Percentiles rank a stretch among this genome's conserved stretches.
Evolutionary conservation across 345 rosid species (phyloP).

Genomic region (Aurinia saxatilis): DNA sequence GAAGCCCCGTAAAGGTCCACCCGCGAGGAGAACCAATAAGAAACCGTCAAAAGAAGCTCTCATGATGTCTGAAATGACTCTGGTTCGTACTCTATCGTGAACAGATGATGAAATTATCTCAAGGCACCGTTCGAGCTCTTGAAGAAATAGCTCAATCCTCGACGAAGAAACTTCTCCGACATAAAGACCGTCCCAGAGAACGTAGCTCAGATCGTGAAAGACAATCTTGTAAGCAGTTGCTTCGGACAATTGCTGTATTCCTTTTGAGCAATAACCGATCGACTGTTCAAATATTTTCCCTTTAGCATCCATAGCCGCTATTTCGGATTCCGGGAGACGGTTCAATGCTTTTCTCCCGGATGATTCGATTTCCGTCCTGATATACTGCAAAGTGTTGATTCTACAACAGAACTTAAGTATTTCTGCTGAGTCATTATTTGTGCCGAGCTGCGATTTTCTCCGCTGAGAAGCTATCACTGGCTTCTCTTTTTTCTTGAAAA

Average conservation of each 20-base stretch:
- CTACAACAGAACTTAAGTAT: slow-evolving; percentile 74
- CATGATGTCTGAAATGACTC: slow-evolving; percentile 77
- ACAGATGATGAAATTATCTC: slow-evolving; percentile 60
- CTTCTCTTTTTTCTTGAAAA: slow-evolving; percentile 71
- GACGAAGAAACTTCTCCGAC: slow-evolving; percentile 69
- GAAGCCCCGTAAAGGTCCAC: slow-evolving; percentile 85
- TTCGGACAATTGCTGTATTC: slow-evolving; percentile 71
- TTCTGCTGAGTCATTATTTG: slow-evolving; percentile 40
- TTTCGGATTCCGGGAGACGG: slow-evolving; percentile 61
- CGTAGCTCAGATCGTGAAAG: slow-evolving; percentile 73
- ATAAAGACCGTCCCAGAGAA: slow-evolving; percentile 77
- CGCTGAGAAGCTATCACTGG: slow-evolving; percentile 30
- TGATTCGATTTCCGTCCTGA: slow-evolving; percentile 54
- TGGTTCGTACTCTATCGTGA: slow-evolving; percentile 83
- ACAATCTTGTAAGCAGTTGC: slow-evolving; percentile 70
- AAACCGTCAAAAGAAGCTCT: slow-evolving; percentile 94
- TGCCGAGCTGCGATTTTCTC: slow-evolving; percentile 55
- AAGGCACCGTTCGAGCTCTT: slow-evolving; percentile 70
- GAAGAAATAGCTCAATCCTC: slow-evolving; percentile 73
- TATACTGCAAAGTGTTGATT: slow-evolving; percentile 67
- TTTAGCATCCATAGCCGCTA: slow-evolving; percentile 36
- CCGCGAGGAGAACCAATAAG: slow-evolving; percentile 79
- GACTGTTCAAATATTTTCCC: slow-evolving; percentile 64
- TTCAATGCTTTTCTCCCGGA: slow-evolving; percentile 50
- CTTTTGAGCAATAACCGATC: slow-evolving; percentile 62